Percentiles rank a stretch among this genome's conserved stretches.
Conservation (phyloP, 352 stramenopile genomes). For the Pythium grandisporangium region DNA sequence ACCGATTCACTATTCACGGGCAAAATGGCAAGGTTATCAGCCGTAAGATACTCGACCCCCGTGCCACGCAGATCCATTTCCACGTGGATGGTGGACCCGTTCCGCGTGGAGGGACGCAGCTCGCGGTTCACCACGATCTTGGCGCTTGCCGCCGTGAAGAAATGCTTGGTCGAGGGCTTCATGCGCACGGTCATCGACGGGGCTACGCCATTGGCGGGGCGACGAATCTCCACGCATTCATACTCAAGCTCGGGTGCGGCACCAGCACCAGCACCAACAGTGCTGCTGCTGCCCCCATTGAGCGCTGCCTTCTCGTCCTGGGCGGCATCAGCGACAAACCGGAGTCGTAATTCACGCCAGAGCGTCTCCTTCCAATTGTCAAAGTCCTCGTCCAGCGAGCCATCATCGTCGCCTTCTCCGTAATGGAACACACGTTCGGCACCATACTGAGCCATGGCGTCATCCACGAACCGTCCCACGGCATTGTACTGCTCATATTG, state of each 20-base stretch:
- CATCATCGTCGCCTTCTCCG: constrained; percentile 96
- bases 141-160: constrained; percentile 78
- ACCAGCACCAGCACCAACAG: too few relatives aligned
- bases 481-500: constrained; percentile 99
- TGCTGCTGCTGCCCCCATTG: not conserved
- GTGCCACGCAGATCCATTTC: constrained; percentile 84
- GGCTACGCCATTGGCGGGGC: constrained; percentile 5
- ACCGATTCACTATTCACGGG: constrained; percentile 76
- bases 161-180: constrained; percentile 85
- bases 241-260: constrained; percentile 54
- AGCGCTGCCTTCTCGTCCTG: constrained; percentile 11
- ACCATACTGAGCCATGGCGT: constrained; percentile 78
- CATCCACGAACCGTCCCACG: constrained; percentile 91
- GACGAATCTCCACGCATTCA: constrained; percentile 32
- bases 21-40: constrained; percentile 93
- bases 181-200: constrained; percentile 26
- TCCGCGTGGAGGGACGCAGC: constrained; percentile 68
- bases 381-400: constrained; percentile 88
- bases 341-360: constrained; percentile 75
- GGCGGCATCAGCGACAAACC: constrained; percentile 33
- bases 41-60: constrained; percentile 86
- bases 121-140: constrained; percentile 87
- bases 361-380: constrained; percentile 93
- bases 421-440: constrained; percentile 81
- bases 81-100: constrained; percentile 85